phyloP scores from a whole-genome alignment of 192 early-diverging fungal genomes.

The Linnemannia exigua region DNA sequence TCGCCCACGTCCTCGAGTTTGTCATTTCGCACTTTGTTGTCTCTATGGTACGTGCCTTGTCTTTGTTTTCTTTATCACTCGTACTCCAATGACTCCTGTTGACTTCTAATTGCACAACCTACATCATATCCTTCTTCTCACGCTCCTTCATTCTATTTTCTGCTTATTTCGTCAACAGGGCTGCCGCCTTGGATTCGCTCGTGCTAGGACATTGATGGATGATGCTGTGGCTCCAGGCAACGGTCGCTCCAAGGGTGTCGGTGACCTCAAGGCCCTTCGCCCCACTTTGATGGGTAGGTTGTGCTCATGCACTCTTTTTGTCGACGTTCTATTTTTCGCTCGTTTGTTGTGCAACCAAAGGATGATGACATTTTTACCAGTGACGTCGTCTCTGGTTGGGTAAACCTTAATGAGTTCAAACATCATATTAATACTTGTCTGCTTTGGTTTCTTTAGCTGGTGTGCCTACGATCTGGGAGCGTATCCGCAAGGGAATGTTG shows the following conservation, averaged over 20 bases:
- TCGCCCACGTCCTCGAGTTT: conserved; percentile 82
- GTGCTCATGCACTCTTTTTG: background rate
- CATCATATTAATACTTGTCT: background rate
- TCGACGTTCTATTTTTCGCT: background rate
- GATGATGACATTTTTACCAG: conserved; percentile 8
- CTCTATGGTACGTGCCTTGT: conserved; percentile 57
- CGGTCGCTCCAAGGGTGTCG: conserved; percentile 69
- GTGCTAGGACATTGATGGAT: conserved; percentile 77
- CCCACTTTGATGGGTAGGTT: conserved; percentile 75
- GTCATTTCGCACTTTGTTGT: conserved; percentile 65
- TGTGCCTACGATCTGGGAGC: conserved; percentile 85
- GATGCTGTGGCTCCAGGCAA: conserved; percentile 60
- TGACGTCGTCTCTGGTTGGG: background rate
- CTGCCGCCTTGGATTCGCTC: conserved; percentile 74
- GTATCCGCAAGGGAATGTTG: conserved; percentile 79
- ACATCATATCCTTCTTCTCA: background rate
- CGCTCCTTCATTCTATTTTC: background rate
- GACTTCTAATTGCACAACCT: too few relatives aligned
- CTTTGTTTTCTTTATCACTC: background rate
- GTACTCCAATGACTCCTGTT: background rate
- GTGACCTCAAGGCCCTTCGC: conserved; percentile 75
- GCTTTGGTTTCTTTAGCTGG: conserved; percentile 54
- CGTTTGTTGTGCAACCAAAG: background rate
- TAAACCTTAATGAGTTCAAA: background rate
- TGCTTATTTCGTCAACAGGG: conserved; percentile 36